Evolutionary conservation across 2,329 filamentous ascomycete genomes (phyloP), one percentile per base, ranked within the genome.

Genomic region (Penicillium sp.): DNA sequence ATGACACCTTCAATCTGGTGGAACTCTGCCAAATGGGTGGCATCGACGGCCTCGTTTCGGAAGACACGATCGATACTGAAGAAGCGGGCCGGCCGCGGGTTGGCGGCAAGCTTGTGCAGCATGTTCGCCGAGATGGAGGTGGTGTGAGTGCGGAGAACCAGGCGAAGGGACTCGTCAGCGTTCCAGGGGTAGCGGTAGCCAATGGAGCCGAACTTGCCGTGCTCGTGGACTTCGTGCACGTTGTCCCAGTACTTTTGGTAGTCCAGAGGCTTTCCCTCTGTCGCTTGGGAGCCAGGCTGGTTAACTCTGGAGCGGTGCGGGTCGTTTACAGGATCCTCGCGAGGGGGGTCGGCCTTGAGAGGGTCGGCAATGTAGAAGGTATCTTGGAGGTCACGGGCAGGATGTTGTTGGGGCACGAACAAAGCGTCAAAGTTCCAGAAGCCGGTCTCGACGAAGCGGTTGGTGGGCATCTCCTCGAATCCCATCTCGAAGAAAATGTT

Each of bases 341-440:
- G 76, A 9, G 82, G 82, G 54, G 73, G 75, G 65, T 90, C 90
- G 34, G 89, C 90, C 49, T 72, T 73, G 51, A 82, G 77, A 39
- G 93, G 93, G 64, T 98, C 90, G 36, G 90, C 90, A 64, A 97
- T 91, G 76, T 96, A 98, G 77, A 97, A 97, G 48, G 93, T 97
- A 65, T 98, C 93, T 77, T 98, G 93, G 58, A 96, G 79, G 69
- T 98, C 93, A 67, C 93, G 88, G 50, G 93, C 93, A 44, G 93
- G 93, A 70, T 98, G 93, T 78, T 98, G 93, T 73, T 95, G 93
- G 28, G 91, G 91, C 45, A 97, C 91, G 70, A 91, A 96, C 54
- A 98, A 88, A 25, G 90, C 84, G 66, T 97, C 91, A 70, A 97
- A 97, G 73, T 97, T 97, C 90, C 93, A 98, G 83, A 97, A 96